Evolutionary conservation across 495 filamentous ascomycete species (phyloP), one percentile per base, ranked within the genome.

Genomic region (Oidiodendron maius): DNA sequence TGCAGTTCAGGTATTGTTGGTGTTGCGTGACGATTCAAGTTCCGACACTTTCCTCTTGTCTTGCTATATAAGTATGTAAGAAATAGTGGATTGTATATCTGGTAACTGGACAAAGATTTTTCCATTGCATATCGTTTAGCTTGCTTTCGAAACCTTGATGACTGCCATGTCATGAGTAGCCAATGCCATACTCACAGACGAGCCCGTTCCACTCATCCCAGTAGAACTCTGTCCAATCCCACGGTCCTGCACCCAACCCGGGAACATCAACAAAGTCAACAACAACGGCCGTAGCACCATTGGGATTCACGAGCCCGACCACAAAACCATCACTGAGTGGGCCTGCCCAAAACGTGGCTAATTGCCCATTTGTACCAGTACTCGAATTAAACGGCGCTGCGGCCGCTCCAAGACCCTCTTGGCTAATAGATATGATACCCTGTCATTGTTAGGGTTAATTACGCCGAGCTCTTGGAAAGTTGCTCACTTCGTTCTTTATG

Each of bases 141-240:
- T n/a, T n/a, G n/a, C n/a, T n/a, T n/a, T n/a, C n/a, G n/a, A n/a
- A n/a, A 48, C 44, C 38, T 44, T 48, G 24, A 76, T 59, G 37
- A 68, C 69, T 4, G 69, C 72, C 8, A 66, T 71, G 65, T 79
- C 75, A 63, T 81, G 71, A 18, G 63, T 61, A 23, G 58, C 58
- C 45, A 80, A 53, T 18, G 60, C 52, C 1, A 64, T 56, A 12
- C 57, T 58, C 30, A 71, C 35, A 22, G 42, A 47, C 3, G 15
- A 41, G 34, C 50, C 50, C 9, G 58, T 47, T 62, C 39, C 13
- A 12, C 58, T 61, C 51, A 55, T 67, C 59, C 69, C 72, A 4
- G 67, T 73, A 82, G 11, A 65, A 69, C 65, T 82, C 70, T 35
- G 53, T 61, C 4, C 82, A 70, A 3, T 60, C 57, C 45, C 76